A percentile compares a stretch with the other conserved stretches of the same genome.
Evolutionary conservation across 805 yeast species (phyloP).

Genomic region (Limtongia smithiae): DNA sequence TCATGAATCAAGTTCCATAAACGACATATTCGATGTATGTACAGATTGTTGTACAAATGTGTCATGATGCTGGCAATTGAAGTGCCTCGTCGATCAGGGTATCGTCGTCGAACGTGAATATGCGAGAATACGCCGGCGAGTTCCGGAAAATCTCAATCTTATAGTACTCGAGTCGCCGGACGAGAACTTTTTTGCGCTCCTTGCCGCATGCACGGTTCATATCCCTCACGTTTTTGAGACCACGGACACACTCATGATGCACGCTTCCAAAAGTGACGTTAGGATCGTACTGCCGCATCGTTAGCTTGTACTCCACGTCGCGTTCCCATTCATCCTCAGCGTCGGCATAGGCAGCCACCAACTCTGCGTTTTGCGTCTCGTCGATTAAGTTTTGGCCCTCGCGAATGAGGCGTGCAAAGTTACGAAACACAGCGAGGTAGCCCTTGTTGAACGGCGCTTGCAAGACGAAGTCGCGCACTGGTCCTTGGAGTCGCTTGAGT

Average conservation of each 20-base stretch:
- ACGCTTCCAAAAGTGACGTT: background rate
- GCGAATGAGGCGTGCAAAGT: background rate
- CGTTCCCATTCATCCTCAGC: conserved; percentile 3
- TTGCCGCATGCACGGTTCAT: background rate
- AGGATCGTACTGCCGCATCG: background rate
- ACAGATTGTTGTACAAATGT: too few relatives aligned
- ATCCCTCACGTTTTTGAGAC: background rate
- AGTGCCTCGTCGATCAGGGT: background rate
- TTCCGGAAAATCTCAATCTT: background rate
- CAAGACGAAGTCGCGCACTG: background rate
- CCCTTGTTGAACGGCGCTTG: background rate
- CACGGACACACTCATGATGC: too few relatives aligned
- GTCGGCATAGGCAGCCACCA: background rate
- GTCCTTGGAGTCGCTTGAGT: background rate
- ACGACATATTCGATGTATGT: background rate
- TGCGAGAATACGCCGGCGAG: too few relatives aligned
- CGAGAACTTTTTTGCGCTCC: background rate
- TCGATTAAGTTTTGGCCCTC: conserved; percentile 1
- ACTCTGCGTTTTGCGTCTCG: background rate
- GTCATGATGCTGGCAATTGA: too few relatives aligned
- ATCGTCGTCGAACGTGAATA: background rate
- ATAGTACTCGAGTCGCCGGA: background rate
- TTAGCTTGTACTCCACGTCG: background rate
- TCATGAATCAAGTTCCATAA: too few relatives aligned
- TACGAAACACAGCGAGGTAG: background rate